phyloP scores from a whole-genome alignment of 495 filamentous ascomycete species.

The Neurospora sp. region DNA sequence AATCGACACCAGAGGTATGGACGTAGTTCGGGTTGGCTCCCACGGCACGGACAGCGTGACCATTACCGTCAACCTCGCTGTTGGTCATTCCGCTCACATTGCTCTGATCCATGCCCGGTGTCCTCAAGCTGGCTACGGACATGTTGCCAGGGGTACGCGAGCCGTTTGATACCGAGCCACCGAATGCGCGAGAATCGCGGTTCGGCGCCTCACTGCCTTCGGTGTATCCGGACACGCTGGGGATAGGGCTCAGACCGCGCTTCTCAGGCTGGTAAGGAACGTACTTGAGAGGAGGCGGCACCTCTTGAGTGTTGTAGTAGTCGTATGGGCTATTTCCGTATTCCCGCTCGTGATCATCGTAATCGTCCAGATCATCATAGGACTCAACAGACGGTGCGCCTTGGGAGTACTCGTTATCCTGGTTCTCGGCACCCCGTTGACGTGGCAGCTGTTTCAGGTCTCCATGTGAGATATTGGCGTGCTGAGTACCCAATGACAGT shows the following conservation, averaged over 20 bases:
- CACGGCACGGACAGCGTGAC: conserved; percentile 56
- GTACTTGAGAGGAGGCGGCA: conserved; percentile 46
- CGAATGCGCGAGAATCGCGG: conserved; percentile 30
- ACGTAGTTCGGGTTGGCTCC: conserved; percentile 68
- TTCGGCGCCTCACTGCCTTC: conserved; percentile 39
- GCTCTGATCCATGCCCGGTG: conserved; percentile 42
- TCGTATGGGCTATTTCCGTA: conserved; percentile 38
- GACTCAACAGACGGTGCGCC: conserved; percentile 25
- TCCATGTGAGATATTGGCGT: conserved; percentile 42
- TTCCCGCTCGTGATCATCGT: conserved; percentile 24
- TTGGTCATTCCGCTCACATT: conserved; percentile 58
- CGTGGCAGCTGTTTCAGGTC: conserved; percentile 37
- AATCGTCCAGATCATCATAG: conserved; percentile 35
- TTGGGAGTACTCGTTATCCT: conserved; percentile 32
- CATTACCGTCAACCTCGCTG: conserved; percentile 55
- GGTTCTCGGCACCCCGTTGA: conserved; percentile 25
- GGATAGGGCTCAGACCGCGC: conserved; percentile 72
- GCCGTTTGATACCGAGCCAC: neutral
- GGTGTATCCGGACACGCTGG: conserved; percentile 73
- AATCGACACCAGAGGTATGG: conserved; percentile 67
- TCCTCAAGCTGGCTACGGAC: conserved; percentile 29
- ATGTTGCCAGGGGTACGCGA: conserved; percentile 6
- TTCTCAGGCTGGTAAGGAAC: conserved; percentile 46
- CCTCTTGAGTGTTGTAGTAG: conserved; percentile 44
- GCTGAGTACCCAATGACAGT: conserved; percentile 35